Evolutionary conservation across 176 grass and related monocot genomes (phyloP).

Genomic region (Oryza rufipogon): DNA sequence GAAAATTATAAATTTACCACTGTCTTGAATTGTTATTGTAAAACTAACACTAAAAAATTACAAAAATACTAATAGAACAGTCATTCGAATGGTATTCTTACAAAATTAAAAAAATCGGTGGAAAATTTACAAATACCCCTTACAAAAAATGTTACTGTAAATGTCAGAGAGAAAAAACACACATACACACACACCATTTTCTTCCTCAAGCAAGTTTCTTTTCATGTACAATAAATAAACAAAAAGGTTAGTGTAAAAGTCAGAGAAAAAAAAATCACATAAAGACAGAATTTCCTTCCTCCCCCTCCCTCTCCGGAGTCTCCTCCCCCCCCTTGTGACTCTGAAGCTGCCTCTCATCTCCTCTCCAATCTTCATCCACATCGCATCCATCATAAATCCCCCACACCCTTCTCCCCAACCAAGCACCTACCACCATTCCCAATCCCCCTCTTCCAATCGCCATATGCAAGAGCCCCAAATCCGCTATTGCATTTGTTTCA

Average conservation of each 20-base stretch:
- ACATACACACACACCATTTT: slow-evolving; percentile 10
- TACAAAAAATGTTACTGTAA: too few species aligned
- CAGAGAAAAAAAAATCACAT: not conserved
- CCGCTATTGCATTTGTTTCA: slow-evolving; percentile 44
- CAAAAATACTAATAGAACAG: too few species aligned
- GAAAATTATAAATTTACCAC: too few species aligned
- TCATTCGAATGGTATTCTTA: too few species aligned
- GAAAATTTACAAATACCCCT: too few species aligned
- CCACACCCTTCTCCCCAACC: not conserved
- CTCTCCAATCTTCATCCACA: slow-evolving; percentile 22
- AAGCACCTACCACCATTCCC: slow-evolving; percentile 46
- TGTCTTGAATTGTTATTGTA: too few species aligned
- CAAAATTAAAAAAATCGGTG: too few species aligned
- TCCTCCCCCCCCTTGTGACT: not conserved
- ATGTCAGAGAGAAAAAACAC: too few species aligned
- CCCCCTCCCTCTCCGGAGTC: not conserved
- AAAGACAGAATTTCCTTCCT: slow-evolving; percentile 22
- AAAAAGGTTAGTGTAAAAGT: not conserved
- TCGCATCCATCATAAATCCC: slow-evolving; percentile 47
- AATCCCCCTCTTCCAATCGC: slow-evolving; percentile 35
- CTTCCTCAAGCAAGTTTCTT: too few species aligned
- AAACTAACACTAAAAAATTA: too few species aligned
- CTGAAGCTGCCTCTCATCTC: slow-evolving; percentile 33
- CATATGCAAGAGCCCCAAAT: slow-evolving; percentile 42
- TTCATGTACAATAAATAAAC: not conserved